Base-by-base conservation (phyloP, 345 rosid species). In the Acer campestre region DNA sequence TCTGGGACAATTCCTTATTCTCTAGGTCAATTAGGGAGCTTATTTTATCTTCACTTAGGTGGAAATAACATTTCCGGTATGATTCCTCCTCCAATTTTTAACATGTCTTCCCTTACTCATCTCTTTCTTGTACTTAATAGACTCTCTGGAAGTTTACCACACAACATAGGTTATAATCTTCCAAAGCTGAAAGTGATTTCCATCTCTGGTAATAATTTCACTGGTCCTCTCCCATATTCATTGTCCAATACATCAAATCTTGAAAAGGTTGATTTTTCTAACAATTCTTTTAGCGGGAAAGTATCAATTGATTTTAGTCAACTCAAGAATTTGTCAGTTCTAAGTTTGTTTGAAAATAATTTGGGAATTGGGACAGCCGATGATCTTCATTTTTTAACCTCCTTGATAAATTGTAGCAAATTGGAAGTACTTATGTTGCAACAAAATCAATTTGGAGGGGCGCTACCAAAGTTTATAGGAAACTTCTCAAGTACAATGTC, bases 211-310 rank as follows among this genome's bases (percentile, higher is more conserved):
- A 82, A 80, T n/a, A 8, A 61, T 1, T 59, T 83, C 17, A 40
- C 27, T 5, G 84, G 86, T 0, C 16, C 65, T 4, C 31, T 85
- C 35, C 80, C 79, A 7, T 20, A 3, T 3, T 79, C 88, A 7
- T 9, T 82, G 40, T 72, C 80, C 48, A 85, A 85, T 61, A 75
- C 73, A 9, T 67, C 82, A 0, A 68, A 84, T 29, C 75, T 86
- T 2, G 0, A 1, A 12, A 0, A 0, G 2, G 55, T 79, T 14
- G 0, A 0, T n/a, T 0, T 77, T 2, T 0, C 4, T 0, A 0
- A 0, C 0, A 75, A 81, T 3, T 0, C 48, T 2, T 31, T 75
- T 7, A 71, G 46, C 3, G 76, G 81, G 31, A 25, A 67, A 18
- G 77, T 80, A 2, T 77, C 77, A 11, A 31, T 10, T 67, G 38